Conservation (phyloP, 257 asterid species). For the Catharanthus roseus region DNA sequence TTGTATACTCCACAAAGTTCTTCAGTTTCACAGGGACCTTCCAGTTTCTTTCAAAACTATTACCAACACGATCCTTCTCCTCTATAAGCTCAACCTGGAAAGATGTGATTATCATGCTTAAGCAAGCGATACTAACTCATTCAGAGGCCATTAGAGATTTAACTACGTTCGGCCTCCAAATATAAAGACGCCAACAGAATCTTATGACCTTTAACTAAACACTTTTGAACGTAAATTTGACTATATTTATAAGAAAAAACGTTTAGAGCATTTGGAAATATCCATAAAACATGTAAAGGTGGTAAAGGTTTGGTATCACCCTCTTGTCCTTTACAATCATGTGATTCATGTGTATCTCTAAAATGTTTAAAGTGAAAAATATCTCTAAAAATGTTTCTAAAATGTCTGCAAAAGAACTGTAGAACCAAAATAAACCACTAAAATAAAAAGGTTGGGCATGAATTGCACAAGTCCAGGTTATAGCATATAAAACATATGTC, state of each 20-base stretch:
- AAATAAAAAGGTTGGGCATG: neutral
- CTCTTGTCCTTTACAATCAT: neutral
- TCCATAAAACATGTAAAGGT: neutral
- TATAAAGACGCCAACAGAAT: neutral
- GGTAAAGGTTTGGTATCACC: neutral
- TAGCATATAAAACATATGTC: neutral
- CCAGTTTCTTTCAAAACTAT: constrained; percentile 18
- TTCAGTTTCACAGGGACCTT: constrained; percentile 57
- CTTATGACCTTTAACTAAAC: neutral
- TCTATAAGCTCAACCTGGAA: constrained; percentile 55
- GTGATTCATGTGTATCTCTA: neutral
- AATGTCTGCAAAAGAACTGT: neutral
- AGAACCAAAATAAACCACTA: neutral
- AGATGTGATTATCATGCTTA: neutral
- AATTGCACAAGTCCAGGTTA: neutral
- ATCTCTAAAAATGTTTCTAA: neutral
- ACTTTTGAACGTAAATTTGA: neutral
- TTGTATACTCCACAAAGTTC: constrained; percentile 69
- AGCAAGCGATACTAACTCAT: neutral
- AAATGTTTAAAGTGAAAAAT: neutral
- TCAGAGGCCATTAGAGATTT: neutral
- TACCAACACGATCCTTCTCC: constrained; percentile 24
- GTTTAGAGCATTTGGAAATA: neutral
- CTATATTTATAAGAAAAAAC: neutral
- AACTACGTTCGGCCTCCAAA: neutral